Evolutionary conservation across 2,329 filamentous ascomycete species (phyloP), one percentile per base, ranked within the genome.

Genomic region (Leptographium wingfieldii): DNA sequence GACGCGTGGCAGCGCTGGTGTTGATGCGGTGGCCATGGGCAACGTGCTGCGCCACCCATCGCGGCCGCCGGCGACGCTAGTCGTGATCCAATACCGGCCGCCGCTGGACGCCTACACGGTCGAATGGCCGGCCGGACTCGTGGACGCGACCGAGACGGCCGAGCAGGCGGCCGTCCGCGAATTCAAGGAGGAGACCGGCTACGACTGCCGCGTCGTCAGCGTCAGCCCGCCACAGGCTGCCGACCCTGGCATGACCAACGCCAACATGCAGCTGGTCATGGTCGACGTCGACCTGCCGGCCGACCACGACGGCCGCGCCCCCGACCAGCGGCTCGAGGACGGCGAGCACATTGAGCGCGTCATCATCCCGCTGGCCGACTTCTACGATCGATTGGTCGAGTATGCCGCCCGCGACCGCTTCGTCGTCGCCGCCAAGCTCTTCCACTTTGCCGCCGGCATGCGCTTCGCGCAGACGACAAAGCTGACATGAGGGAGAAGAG

Each of bases 1-100:
- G 63, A 85, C 82, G 0, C 77, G 82, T 27, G 75, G 76, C 14
- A 75, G 77, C 1, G 71, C 74, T 3, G 77, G 76, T 61, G 79
- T 85, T 60, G 83, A 86, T 64, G 82, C 80, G 53, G 82, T 86
- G 5, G 81, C 82, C 56, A 83, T 86, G 63, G 78, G 82, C 59
- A 83, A 83, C 58, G 76, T 86, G 62, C 73, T 86, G 3, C 69
- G 78, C 53, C 75, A 76, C 59, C 71, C 75, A 3, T 68, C 68
- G n/a, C 72, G 71, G 59, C 68, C 70, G 49, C 73, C 75, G 0
- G 71, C 77, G n/a, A 75, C 78, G 5, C 55, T 66, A 33, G 27
- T 66, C 12, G 65, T 66, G 9, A 63, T 66, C 57, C 65, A 66
- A 62, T 66, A 65, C 63, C 65, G 65, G 27, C 65, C 65, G 55